Conservation (phyloP, 192 early-diverging fungal species). For the Backusella westeae region DNA sequence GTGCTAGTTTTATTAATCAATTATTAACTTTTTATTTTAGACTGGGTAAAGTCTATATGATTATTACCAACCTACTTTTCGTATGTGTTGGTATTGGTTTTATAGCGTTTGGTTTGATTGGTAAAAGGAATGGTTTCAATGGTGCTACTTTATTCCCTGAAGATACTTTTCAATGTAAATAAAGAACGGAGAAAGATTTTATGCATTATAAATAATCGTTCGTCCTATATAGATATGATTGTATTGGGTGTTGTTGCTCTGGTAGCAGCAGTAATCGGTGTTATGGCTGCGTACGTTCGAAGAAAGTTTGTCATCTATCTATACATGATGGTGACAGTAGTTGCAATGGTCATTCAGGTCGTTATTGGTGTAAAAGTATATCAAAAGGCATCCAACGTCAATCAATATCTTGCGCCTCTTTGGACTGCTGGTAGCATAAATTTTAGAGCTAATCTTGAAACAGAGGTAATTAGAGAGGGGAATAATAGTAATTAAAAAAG, state of each 20-base stretch:
- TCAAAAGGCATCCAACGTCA: constrained; percentile 16
- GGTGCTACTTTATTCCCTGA: constrained; percentile 28
- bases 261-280: constrained; percentile 18
- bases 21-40: constrained; percentile 14
- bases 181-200: background rate
- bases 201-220: background rate
- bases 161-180: constrained; percentile 20
- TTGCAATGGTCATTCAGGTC: constrained; percentile 20
- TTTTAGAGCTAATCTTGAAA: constrained; percentile 12
- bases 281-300: constrained; percentile 12
- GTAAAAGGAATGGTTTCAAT: constrained; percentile 15
- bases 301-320: constrained; percentile 8
- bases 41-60: constrained; percentile 28
- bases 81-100: constrained; percentile 23
- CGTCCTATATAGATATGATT: constrained; percentile 15
- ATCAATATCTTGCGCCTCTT: constrained; percentile 13
- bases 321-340: constrained; percentile 19
- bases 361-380: constrained; percentile 29
- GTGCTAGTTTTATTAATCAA: constrained; percentile 9
- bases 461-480: constrained; percentile 10
- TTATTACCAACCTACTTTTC: constrained; percentile 28
- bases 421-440: constrained; percentile 19
- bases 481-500: background rate
- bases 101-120: constrained; percentile 25
- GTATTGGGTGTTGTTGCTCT: constrained; percentile 23